Percentiles rank a stretch among this genome's conserved stretches.
Evolutionary conservation across 768 basidiomycete genomes (phyloP).

Genomic region (Royoungia palumana): DNA sequence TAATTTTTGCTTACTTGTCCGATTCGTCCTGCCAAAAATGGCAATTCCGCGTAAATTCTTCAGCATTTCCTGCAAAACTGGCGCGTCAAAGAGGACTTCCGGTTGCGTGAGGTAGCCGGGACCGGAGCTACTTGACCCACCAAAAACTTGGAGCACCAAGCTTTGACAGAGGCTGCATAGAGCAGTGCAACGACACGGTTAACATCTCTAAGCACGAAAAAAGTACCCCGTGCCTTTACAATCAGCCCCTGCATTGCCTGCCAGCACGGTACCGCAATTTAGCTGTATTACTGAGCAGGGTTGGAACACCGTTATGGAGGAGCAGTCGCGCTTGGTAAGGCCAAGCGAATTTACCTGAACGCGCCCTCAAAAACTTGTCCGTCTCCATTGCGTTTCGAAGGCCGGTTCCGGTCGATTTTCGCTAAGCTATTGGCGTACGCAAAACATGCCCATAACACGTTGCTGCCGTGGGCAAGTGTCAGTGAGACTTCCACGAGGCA

Average conservation of each 20-base stretch:
- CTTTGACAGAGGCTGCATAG: too few relatives aligned
- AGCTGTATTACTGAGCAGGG: neutral
- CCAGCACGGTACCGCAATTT: too few relatives aligned
- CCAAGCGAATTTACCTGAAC: neutral
- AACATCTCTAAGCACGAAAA: too few relatives aligned
- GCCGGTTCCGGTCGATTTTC: slow-evolving; percentile 3
- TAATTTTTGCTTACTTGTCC: too few relatives aligned
- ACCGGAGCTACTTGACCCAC: too few relatives aligned
- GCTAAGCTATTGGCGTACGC: slow-evolving; percentile 14
- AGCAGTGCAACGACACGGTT: too few relatives aligned
- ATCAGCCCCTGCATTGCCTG: too few relatives aligned
- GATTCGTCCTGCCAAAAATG: neutral
- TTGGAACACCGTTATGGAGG: slow-evolving; percentile 1
- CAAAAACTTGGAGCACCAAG: too few relatives aligned
- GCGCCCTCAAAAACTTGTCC: neutral
- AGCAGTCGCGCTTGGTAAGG: neutral
- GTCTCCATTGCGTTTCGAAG: slow-evolving; percentile 1
- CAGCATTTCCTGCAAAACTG: neutral
- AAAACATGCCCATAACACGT: slow-evolving; percentile 19
- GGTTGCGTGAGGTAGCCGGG: too few relatives aligned
- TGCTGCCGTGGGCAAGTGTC: slow-evolving; percentile 2
- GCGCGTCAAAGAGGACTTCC: slow-evolving; percentile 2
- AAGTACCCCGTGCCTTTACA: too few relatives aligned
- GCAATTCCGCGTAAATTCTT: slow-evolving; percentile 1
- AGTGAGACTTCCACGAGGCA: slow-evolving; percentile 13